Base-by-base conservation (phyloP, 2,329 filamentous ascomycete species). In the Alternaria viburni region DNA sequence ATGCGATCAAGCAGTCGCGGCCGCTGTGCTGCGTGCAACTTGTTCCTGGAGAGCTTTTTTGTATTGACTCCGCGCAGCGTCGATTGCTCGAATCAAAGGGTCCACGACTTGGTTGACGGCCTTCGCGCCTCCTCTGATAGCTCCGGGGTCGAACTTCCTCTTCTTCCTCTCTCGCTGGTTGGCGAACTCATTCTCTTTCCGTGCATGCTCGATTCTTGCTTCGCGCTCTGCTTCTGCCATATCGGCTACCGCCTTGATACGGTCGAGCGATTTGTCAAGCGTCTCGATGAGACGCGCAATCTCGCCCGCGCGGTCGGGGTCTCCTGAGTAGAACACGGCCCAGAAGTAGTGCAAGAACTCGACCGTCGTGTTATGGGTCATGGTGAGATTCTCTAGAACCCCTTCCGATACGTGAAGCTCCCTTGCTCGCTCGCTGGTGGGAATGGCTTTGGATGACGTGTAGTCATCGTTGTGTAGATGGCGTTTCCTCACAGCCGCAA, bases 321-420 rank as follows among this genome's bases (percentile, higher is more conserved):
- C 93, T 13, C 94, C 95, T 0, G 94, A 97, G 25, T 97, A 86
- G 75, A 97, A 99, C 0, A 94, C 89, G 32, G 88, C 87, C 95
- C 95, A 99, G 83, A 99, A 99, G 79, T 98, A 96, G 72, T 95
- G 92, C n/a, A 99, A 83, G 74, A 98, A 99, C 76, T 99, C 96
- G 41, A 92, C 91, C 0, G 93, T 96, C 0, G 96, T 99, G 57
- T 94, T 94, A 77, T 98, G 93, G 0, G 95, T 97, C 59, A 91
- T 85, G 12, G 83, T 85, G n/a, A 92, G 75, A 17, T 86, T 86
- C 68, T 91, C 89, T 68, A 88, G 89, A 2, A 89, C 82, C 3
- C 79, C 57, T 58, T 80, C 75, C 12, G 77, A 78, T 1, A 85
- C 76, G 23, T 73, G 70, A 13, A 77, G 46, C 54, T 76, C 74